phyloP scores from a whole-genome alignment of 1,284 basidiomycete species.

The Athelia psychrophila region DNA sequence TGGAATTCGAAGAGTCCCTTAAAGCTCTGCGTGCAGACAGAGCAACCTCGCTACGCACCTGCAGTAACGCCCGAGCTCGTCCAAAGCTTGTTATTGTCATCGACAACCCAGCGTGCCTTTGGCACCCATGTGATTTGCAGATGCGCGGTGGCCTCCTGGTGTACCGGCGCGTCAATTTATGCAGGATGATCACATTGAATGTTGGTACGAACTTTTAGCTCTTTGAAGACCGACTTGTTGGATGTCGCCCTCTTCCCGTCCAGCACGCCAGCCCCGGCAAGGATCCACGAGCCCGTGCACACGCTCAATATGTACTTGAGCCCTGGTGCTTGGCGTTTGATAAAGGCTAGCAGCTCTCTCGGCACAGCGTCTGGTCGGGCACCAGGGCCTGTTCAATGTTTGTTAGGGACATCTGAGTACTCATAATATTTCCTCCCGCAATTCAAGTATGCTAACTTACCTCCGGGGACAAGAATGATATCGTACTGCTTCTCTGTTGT shows the following conservation, averaged over 20 bases:
- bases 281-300: conserved; percentile 23
- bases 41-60: conserved; percentile 15
- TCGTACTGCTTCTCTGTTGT: conserved; percentile 16
- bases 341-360: conserved; percentile 14
- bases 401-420: too few relatives aligned
- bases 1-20: conserved; percentile 8
- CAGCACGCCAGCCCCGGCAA: conserved; percentile 19
- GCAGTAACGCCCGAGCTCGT: conserved; percentile 36
- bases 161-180: too few relatives aligned
- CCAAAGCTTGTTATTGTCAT: conserved; percentile 33
- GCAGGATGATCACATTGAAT: background rate
- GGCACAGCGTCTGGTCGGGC: too few relatives aligned
- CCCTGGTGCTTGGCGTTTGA: conserved; percentile 19
- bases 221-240: conserved; percentile 19
- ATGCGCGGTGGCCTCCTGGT: conserved; percentile 19
- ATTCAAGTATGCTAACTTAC: conserved; percentile 4
- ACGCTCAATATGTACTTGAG: conserved; percentile 18
- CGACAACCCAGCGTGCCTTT: conserved; percentile 36
- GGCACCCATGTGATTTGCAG: conserved; percentile 28
- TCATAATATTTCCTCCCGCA: too few relatives aligned
- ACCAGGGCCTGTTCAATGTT: too few relatives aligned
- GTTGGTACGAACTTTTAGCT: conserved; percentile 9
- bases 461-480: conserved; percentile 21
- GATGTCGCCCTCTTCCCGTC: conserved; percentile 23
- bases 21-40: background rate